These are phyloP conservation scores for Eleusine indica DNA, from an alignment of 176 grass and related monocot species.

Conservation along the genomic window DNA sequence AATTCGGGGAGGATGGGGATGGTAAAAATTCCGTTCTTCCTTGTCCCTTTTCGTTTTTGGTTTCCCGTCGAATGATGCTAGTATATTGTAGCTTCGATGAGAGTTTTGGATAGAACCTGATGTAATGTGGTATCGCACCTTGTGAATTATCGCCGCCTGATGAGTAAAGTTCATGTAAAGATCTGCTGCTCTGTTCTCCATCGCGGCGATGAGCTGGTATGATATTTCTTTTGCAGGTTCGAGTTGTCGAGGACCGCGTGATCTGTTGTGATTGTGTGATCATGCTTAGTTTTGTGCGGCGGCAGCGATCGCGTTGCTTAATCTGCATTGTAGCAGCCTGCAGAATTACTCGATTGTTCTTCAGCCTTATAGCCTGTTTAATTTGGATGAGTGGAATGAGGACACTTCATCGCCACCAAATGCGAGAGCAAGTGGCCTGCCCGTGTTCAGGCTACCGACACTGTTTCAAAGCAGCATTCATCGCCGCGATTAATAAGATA, in stretches of 20 bases:
- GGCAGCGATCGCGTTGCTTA: background rate
- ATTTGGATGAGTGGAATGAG: no score
- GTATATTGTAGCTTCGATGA: constrained; percentile 28
- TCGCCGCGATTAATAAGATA: background rate
- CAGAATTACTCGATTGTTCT: background rate
- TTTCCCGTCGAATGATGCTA: background rate
- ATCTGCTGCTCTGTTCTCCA: background rate
- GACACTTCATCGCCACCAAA: background rate
- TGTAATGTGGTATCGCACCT: constrained; percentile 27
- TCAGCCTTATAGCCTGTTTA: no score
- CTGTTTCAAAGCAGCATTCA: background rate
- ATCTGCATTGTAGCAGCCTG: no score
- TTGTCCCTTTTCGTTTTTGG: background rate
- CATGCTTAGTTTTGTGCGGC: background rate
- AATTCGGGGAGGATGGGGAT: background rate
- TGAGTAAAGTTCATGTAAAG: constrained; percentile 24
- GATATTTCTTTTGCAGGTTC: background rate
- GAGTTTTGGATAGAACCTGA: constrained; percentile 18
- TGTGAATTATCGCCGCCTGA: constrained; percentile 8
- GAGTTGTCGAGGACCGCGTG: background rate
- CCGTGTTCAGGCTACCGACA: background rate
- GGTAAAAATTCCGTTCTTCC: constrained; percentile 11
- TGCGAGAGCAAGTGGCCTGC: background rate
- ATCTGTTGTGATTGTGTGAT: background rate
- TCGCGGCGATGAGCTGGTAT: background rate